Evolutionary conservation across 2,329 filamentous ascomycete species (phyloP).

Genomic region (Pyrenochaeta sp.): DNA sequence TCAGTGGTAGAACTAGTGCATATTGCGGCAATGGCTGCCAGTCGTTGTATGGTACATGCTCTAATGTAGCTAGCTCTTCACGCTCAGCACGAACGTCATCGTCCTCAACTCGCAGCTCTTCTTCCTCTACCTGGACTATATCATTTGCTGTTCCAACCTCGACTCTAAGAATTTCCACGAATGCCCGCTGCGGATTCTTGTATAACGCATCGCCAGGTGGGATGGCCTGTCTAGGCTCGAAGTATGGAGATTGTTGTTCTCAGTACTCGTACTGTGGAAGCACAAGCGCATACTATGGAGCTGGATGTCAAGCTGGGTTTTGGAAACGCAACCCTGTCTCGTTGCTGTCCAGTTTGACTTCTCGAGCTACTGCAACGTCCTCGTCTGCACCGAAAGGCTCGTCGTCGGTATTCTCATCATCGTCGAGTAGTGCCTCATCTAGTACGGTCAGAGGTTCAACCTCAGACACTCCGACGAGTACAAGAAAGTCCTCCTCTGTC

Average conservation of each 20-base stretch:
- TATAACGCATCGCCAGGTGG: slow-evolving; percentile 4
- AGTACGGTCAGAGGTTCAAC: no score
- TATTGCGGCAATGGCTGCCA: slow-evolving; percentile 7
- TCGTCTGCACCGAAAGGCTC: no score
- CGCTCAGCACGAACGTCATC: background rate
- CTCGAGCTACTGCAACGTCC: background rate
- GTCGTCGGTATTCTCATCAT: background rate
- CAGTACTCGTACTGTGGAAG: slow-evolving; percentile 12
- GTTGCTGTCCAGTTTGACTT: background rate
- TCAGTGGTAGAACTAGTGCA: background rate
- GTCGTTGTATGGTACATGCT: slow-evolving; percentile 1
- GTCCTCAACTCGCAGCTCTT: background rate
- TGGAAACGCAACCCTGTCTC: background rate
- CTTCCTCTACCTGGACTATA: background rate
- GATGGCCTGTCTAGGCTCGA: slow-evolving; percentile 6
- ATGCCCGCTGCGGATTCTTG: slow-evolving; percentile 7
- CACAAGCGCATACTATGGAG: slow-evolving; percentile 5
- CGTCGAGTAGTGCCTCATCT: background rate
- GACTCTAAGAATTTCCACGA: background rate
- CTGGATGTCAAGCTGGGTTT: slow-evolving; percentile 1
- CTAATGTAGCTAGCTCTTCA: background rate
- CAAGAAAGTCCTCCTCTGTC: no score
- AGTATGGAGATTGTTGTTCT: slow-evolving; percentile 9
- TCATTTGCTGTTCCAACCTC: background rate
- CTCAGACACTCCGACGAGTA: no score